Evolutionary conservation across 352 stramenopile genomes (phyloP).

Genomic region (Phytophthora ramorum): DNA sequence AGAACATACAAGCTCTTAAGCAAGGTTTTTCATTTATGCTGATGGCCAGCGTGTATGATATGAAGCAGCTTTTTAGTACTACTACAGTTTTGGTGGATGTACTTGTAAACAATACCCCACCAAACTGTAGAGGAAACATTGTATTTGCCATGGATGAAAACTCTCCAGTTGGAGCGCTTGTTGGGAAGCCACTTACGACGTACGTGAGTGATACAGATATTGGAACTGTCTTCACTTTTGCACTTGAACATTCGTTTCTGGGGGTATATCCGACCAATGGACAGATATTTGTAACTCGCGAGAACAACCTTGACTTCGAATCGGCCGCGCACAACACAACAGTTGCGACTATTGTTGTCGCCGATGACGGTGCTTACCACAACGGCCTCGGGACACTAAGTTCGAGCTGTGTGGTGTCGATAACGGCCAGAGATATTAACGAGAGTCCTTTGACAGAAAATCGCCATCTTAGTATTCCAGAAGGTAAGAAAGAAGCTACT

Average conservation of each 20-base stretch:
- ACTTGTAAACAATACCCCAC: slow-evolving; percentile 23
- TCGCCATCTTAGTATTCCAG: slow-evolving; percentile 16
- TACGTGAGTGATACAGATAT: slow-evolving; percentile 32
- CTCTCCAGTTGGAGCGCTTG: slow-evolving; percentile 14
- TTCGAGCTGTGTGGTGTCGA: slow-evolving; percentile 31
- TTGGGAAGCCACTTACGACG: slow-evolving; percentile 18
- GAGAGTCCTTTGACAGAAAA: slow-evolving; percentile 26
- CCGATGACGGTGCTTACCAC: slow-evolving; percentile 42
- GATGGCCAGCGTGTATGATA: slow-evolving; percentile 20
- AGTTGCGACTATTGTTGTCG: slow-evolving; percentile 28
- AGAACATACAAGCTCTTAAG: slow-evolving; percentile 20
- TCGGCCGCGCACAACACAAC: slow-evolving; percentile 7
- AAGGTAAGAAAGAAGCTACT: slow-evolving; percentile 19
- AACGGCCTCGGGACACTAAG: slow-evolving; percentile 30
- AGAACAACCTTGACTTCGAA: slow-evolving; percentile 40
- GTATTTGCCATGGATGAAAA: slow-evolving; percentile 31
- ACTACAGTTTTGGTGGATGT: slow-evolving; percentile 18
- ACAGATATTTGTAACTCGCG: slow-evolving; percentile 33
- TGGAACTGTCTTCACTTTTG: slow-evolving; percentile 32
- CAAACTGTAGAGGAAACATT: slow-evolving; percentile 11
- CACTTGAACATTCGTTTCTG: slow-evolving; percentile 38
- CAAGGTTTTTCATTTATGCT: slow-evolving; percentile 18
- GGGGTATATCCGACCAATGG: slow-evolving; percentile 23
- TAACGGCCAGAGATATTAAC: slow-evolving; percentile 35
- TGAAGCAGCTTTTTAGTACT: slow-evolving; percentile 1